Base-by-base conservation (phyloP, 345 rosid species). In the Gossypium bickii region DNA sequence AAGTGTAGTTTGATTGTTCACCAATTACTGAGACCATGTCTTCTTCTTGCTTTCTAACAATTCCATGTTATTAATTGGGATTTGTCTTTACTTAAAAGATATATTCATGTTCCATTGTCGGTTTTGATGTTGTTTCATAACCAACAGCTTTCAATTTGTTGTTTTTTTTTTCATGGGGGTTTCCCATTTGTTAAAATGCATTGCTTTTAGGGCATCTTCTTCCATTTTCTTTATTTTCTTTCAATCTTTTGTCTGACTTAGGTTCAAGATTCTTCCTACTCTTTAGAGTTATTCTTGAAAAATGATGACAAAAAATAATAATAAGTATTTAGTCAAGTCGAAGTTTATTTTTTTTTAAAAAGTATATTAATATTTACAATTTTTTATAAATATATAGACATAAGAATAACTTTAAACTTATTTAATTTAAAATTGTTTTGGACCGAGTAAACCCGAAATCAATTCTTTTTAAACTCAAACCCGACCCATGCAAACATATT, bases 111-210 rank as follows among this genome's bases (percentile, higher is more conserved):
- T 72, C 13, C 41, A 15, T 51, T 78, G 83, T 76, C 70, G 59
- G 65, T 72, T 62, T 17, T 74, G 75, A 78, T 81, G 80, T 76
- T 78, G 49, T 74, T 74, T 70, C 73, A 61, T 76, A 64, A 71
- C 73, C 82, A 67, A 66, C 59, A 29, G 3, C 61, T 71, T 55
- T 77, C 76, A 52, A 58, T 72, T 18, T 57, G 41, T 51, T 66
- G 12, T 71, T 68, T 72, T 2, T 68, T 72, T 2, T 47, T 27
- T 10, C 13, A 9, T 1, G 7, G 24, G 44, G 59, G 9, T 25
- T 49, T 49, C 72, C 52, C 59, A 9, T 69, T 2, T 69, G 72
- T 69, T 51, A 13, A 17, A 69, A 51, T 69, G 43, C 72, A 48
- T 22, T 11, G 44, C 43, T 16, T 47, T 24, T 7, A 22, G 41